Percentiles rank a stretch among this genome's conserved stretches.
phyloP scores from a whole-genome alignment of 2,329 filamentous ascomycete species.

The Fusarium buxicola region DNA sequence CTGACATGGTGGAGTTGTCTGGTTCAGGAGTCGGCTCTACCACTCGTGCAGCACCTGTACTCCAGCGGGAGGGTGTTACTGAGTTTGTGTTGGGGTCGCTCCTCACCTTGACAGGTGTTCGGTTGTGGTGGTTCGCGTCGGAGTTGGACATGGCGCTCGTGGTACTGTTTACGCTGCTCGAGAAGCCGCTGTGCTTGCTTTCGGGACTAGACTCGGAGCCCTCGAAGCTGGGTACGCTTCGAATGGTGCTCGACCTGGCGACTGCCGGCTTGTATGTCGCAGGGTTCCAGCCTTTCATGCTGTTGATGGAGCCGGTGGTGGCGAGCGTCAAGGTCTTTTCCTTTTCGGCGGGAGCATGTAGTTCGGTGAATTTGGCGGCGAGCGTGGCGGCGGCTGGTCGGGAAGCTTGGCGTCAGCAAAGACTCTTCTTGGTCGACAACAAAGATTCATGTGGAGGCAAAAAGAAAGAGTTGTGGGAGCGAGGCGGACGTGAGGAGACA shows the following conservation, averaged over 20 bases:
- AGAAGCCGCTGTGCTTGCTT: slow-evolving; percentile 64
- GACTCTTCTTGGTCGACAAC: not conserved
- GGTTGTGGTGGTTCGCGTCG: slow-evolving; percentile 50
- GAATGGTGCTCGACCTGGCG: slow-evolving; percentile 60
- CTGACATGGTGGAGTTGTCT: slow-evolving; percentile 45
- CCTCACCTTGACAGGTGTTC: slow-evolving; percentile 50
- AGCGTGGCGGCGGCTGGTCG: slow-evolving; percentile 34
- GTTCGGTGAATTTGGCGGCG: slow-evolving; percentile 36
- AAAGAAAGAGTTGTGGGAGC: slow-evolving; percentile 11
- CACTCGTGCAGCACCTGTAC: slow-evolving; percentile 47
- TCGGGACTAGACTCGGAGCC: slow-evolving; percentile 59
- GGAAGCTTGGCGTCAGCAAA: slow-evolving; percentile 38
- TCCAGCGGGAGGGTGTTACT: slow-evolving; percentile 50
- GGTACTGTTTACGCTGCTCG: slow-evolving; percentile 67
- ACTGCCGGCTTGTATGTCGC: slow-evolving; percentile 50
- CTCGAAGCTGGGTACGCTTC: slow-evolving; percentile 68
- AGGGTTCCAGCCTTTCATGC: slow-evolving; percentile 51
- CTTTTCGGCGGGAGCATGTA: slow-evolving; percentile 48
- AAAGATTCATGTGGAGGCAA: slow-evolving; percentile 8
- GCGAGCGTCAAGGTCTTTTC: slow-evolving; percentile 53
- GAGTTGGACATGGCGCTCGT: slow-evolving; percentile 60
- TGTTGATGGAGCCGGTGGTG: slow-evolving; percentile 55
- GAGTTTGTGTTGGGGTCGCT: slow-evolving; percentile 50
- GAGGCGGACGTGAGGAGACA: slow-evolving; percentile 35
- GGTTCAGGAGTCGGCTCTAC: slow-evolving; percentile 47